Conservation (phyloP, 2,329 filamentous ascomycete species). For the Cercospora sp. region DNA sequence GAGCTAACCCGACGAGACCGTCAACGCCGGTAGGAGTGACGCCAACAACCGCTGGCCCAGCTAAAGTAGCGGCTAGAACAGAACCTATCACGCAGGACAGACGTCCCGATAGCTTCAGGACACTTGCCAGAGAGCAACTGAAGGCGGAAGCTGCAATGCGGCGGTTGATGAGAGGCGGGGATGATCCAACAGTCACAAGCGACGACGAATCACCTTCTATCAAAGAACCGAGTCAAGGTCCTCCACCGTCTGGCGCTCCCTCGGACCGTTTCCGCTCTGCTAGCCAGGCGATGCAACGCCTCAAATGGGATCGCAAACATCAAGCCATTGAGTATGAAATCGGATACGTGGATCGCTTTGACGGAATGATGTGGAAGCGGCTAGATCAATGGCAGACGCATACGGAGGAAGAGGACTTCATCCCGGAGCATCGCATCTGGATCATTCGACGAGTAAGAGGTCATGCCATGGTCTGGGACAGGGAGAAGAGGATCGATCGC, state of each 20-base stretch:
- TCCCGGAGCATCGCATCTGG: conserved; percentile 56
- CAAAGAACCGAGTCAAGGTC: not conserved
- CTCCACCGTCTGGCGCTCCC: not conserved
- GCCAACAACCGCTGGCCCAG: not conserved
- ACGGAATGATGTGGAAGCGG: conserved; percentile 49
- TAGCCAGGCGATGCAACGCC: conserved; percentile 22
- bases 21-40: not conserved
- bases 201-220: not conserved
- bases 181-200: not conserved
- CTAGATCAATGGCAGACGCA: conserved; percentile 54
- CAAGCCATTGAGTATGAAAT: conserved; percentile 39
- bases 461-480: conserved; percentile 51
- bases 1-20: not conserved
- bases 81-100: not conserved
- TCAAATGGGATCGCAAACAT: conserved; percentile 53
- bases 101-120: not conserved
- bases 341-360: conserved; percentile 56
- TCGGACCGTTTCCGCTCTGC: conserved; percentile 14
- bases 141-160: not conserved
- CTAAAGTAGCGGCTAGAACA: not conserved
- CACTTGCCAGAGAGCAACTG: not conserved
- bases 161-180: not conserved
- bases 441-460: conserved; percentile 36
- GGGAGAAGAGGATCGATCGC: conserved; percentile 37
- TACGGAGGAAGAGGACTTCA: conserved; percentile 57